Conservation (phyloP, 164 flowering plant species). For the Dillenia turbinata region DNA sequence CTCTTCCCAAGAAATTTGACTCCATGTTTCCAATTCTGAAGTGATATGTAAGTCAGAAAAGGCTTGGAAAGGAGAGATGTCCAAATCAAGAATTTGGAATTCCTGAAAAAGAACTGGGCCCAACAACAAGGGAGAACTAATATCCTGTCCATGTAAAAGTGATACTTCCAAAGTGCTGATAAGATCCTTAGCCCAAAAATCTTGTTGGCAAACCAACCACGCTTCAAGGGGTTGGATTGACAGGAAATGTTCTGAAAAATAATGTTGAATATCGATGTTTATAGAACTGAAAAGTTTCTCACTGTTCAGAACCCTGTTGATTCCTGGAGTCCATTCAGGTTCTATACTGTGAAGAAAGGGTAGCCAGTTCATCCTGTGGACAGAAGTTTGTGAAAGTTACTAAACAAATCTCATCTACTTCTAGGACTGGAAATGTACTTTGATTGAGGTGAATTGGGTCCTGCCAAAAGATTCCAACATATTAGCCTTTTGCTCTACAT, state of each 20-base stretch:
- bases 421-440: constrained; percentile 43
- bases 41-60: constrained; percentile 16
- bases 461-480: constrained; percentile 34
- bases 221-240: constrained; percentile 25
- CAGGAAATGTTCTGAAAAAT: constrained; percentile 25
- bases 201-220: constrained; percentile 19
- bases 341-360: constrained; percentile 30
- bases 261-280: constrained; percentile 30
- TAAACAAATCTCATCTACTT: constrained; percentile 51
- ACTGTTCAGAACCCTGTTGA: constrained; percentile 17
- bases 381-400: constrained; percentile 16
- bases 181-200: constrained; percentile 37
- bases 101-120: constrained; percentile 50
- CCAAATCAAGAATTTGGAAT: constrained; percentile 44
- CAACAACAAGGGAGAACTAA: constrained; percentile 8
- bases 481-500: constrained; percentile 23
- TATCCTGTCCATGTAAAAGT: constrained; percentile 12
- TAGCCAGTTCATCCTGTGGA: constrained; percentile 29
- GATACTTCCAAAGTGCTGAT: constrained; percentile 24
- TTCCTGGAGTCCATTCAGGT: constrained; percentile 16
- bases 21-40: constrained; percentile 29
- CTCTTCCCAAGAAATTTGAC: constrained; percentile 36
- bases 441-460: constrained; percentile 17
- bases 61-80: constrained; percentile 23
- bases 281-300: constrained; percentile 38